Base-by-base conservation (phyloP, 139 green algal genomes). In the Chlorella ohadii region DNA sequence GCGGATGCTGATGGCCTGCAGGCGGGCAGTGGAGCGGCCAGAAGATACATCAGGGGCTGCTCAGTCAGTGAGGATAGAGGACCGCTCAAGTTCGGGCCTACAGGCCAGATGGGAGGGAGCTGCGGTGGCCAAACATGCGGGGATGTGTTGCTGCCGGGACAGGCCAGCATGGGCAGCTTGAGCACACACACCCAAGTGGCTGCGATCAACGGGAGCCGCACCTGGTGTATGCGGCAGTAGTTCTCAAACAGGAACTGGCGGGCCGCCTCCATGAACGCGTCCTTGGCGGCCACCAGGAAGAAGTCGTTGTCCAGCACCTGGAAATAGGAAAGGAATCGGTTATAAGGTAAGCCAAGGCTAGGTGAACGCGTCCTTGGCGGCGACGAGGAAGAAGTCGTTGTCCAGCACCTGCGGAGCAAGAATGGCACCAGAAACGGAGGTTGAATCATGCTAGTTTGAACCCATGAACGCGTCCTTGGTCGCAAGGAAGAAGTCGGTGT, bases 191-290 rank as follows among this genome's bases (percentile, higher is more conserved):
- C 65, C 3, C 33, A 55, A 31, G 4, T 33, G 3, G 3, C 33
- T 33, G 92, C 89, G n/a, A n/a, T n/a, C n/a, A n/a, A 97, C 47
- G 1, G 9, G 1, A 47, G 2, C 19, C 77, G 23, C 77, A 65
- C 78, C 79, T 95, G 87, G 89, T 98, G 94, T 31, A 97, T 92
- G 57, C 92, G 85, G 93, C 95, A 98, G 92, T 99, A 98, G 39
- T 92, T 98, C 90, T 99, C 97, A 86, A 99, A 99, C 86, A 99
- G 97, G 90, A 98, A 97, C 61, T 97, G 87, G 19, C 97, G 93
- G 41, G 96, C 96, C 78, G 94, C 96, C 89, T 99, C 96, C 66
- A 98, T 89, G 86, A 99, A 99, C 78, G 98, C 95, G 25, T 97
- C 93, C 76, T 94, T 95, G 90, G 93, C 93, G 0, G 91, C 92